Base-by-base conservation (phyloP, 768 basidiomycete genomes). In the Macrolepiota fuliginosa region DNA sequence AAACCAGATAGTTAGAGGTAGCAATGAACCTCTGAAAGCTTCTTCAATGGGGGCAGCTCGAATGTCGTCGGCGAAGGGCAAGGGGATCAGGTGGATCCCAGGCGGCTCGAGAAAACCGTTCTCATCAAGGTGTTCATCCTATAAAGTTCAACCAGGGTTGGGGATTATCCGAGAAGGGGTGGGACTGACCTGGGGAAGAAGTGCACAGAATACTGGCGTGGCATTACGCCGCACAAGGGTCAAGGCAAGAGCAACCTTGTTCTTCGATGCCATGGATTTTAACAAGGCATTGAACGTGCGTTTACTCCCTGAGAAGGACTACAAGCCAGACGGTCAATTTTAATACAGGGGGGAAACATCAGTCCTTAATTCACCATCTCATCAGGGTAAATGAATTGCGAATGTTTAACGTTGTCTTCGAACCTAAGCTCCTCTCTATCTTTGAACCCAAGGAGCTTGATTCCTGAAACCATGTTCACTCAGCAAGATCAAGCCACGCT, bases 11-110 rank as follows among this genome's bases (percentile, higher is more conserved):
- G 11, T 24, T 27, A 51, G 55, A 56, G 62, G 27, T 22, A 61
- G 49, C 50, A 17, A 63, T 73, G 29, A 73, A 87, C 94, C 89
- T 79, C 82, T 80, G 65, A 81, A 77, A 6, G 80, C 87, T 58
- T 84, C 79, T 19, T 87, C 83, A 11, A 94, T 73, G 1, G 90
- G 88, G 5, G 91, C 90, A 19, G 81, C 79, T 52, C 97, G 86
- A 53, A 98, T 90, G 67, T 99, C 97, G 70, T 99, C 97, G 3
- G 92, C 90, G 71, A 91, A 99, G 0, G 96, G 96, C n/a, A 98
- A 72, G 15, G 90, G 90, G 61, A 98, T 89, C 54, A 98, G 79
- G 72, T 98, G 95, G 68, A 98, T 91, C 4, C 97, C 97, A 1
- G 92, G 86, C 36, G 97, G 93, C 45, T 91, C 88, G 55, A 84